Evolutionary conservation across 192 early-diverging fungal genomes (phyloP).

Genomic region (Coemansia sp.): DNA sequence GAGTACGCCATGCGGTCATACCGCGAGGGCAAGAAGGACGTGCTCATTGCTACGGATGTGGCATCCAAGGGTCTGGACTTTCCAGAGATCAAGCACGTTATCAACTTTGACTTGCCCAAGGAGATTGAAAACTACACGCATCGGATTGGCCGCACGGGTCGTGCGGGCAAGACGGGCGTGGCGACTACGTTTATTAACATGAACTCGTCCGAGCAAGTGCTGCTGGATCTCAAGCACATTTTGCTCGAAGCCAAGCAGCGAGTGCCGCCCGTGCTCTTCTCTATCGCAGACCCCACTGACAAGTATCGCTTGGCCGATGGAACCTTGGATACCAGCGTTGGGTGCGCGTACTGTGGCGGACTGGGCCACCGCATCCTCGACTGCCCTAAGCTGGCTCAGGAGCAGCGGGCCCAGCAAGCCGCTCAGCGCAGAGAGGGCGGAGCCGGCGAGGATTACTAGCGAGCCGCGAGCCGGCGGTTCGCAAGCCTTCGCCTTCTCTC

Average conservation of each 20-base stretch:
- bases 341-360: constrained; percentile 94
- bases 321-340: constrained; percentile 54
- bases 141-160: constrained; percentile 95
- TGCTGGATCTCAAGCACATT: constrained; percentile 92
- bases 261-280: constrained; percentile 82
- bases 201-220: constrained; percentile 88
- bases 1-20: constrained; percentile 93
- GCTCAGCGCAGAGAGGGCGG: constrained; percentile 30
- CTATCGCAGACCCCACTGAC: constrained; percentile 85
- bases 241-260: constrained; percentile 89
- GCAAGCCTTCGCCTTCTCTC: not conserved
- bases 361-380: constrained; percentile 87
- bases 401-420: constrained; percentile 55
- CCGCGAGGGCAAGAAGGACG: constrained; percentile 89
- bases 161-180: constrained; percentile 92
- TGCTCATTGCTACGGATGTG: constrained; percentile 95
- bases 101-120: constrained; percentile 99
- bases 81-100: constrained; percentile 93
- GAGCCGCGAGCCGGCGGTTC: constrained; percentile 16
- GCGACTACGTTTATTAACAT: constrained; percentile 97
- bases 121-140: constrained; percentile 99
- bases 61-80: constrained; percentile 97
- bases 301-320: constrained; percentile 75
- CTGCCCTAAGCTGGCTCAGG: constrained; percentile 79
- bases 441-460: constrained; percentile 31